These are phyloP conservation scores for Pisolithus tinctorius DNA, from an alignment of 768 basidiomycete genomes.

Conservation along the genomic window DNA sequence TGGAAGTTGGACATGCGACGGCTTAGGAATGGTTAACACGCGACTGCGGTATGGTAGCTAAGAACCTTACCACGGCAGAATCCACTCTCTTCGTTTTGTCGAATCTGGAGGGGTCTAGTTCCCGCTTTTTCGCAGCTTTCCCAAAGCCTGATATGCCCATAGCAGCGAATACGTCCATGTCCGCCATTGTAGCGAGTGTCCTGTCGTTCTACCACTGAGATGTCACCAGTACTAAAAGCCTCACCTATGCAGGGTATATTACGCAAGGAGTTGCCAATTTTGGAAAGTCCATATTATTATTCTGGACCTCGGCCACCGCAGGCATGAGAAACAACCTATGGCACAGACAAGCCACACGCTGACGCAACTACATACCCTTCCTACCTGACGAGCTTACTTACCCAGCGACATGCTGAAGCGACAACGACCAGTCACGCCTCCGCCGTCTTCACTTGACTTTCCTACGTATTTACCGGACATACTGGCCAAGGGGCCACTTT, in stretches of 20 bases:
- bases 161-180: constrained; percentile 67
- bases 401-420: constrained; percentile 46
- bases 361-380: constrained; percentile 1
- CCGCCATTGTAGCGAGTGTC: constrained; percentile 31
- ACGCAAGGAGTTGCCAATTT: too few species aligned
- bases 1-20: constrained; percentile 10
- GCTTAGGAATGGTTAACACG: constrained; percentile 14
- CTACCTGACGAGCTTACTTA: constrained; percentile 2
- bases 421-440: constrained; percentile 41
- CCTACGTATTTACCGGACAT: constrained; percentile 14
- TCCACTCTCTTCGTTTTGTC: constrained; percentile 66
- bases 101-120: constrained; percentile 70
- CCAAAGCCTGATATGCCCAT: constrained; percentile 87
- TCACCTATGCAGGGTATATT: too few species aligned
- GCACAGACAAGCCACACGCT: neutral
- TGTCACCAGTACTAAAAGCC: too few species aligned
- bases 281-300: too few species aligned
- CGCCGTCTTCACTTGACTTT: constrained; percentile 26
- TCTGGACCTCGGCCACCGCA: constrained; percentile 1
- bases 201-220: too few species aligned
- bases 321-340: neutral
- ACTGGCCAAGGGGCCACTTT: constrained; percentile 6
- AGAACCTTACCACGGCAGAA: constrained; percentile 16
- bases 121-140: constrained; percentile 57
- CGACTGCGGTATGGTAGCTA: constrained; percentile 6